Evolutionary conservation across 148 eudicot species (phyloP).

Genomic region (Simmondsia chinensis): DNA sequence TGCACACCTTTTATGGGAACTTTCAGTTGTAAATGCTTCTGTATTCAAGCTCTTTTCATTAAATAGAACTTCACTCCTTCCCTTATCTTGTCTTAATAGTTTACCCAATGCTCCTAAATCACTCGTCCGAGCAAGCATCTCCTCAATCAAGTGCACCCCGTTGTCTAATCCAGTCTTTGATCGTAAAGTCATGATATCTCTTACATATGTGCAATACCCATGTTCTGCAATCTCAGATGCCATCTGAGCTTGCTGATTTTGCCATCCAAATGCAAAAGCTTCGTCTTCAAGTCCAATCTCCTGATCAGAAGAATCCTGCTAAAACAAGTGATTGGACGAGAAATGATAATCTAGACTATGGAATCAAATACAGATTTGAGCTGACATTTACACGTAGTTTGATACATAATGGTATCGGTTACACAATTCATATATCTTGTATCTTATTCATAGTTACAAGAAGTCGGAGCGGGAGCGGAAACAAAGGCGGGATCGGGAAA

Average conservation of each 20-base stretch:
- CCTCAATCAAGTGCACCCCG: conserved; percentile 44
- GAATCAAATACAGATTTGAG: too few species aligned
- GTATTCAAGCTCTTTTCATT: conserved; percentile 9
- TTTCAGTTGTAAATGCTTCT: conserved; percentile 14
- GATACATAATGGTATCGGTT: too few species aligned
- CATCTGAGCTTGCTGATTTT: conserved; percentile 63
- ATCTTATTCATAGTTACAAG: too few species aligned
- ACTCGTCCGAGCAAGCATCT: conserved; percentile 60
- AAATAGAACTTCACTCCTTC: conserved; percentile 9
- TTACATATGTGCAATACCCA: conserved; percentile 65
- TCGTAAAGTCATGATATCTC: conserved; percentile 39
- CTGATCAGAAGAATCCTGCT: conserved; percentile 49
- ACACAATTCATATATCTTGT: too few species aligned
- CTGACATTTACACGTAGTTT: too few species aligned
- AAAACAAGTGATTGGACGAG: conserved; percentile 5
- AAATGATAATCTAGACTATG: too few species aligned
- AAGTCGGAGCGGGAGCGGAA: too few species aligned
- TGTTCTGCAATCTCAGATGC: conserved; percentile 53
- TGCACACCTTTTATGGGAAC: conserved; percentile 32
- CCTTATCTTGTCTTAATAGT: conserved; percentile 36
- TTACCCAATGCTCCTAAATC: conserved; percentile 64
- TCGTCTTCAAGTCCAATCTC: conserved; percentile 34
- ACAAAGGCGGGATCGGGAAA: too few species aligned
- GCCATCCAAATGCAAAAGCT: conserved; percentile 40
- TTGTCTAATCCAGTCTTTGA: conserved; percentile 28